These are phyloP conservation scores for Theileria annulata DNA, from an alignment of 169 alveolate genomes.

Conservation along the genomic window DNA sequence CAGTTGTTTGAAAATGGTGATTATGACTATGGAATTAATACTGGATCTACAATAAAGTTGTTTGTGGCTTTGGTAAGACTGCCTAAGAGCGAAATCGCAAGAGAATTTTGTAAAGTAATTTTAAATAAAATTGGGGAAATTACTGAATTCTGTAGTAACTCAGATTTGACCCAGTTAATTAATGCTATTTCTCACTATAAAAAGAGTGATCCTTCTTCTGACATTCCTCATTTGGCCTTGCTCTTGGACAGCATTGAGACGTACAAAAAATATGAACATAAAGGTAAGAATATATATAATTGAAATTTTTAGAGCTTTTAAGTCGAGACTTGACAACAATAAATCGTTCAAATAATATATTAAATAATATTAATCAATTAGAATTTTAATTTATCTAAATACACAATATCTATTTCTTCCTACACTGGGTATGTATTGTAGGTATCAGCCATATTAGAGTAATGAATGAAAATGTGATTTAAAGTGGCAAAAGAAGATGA, in stretches of 20 bases:
- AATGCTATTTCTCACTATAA: constrained; percentile 6
- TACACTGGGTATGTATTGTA: no score
- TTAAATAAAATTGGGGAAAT: background rate
- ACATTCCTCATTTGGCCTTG: background rate
- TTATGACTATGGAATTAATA: background rate
- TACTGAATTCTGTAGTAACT: constrained; percentile 1
- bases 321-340: background rate
- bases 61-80: constrained; percentile 30
- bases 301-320: background rate
- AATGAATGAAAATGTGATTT: no score
- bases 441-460: no score
- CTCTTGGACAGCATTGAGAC: background rate
- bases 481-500: no score
- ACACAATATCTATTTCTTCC: no score
- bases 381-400: no score
- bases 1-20: background rate
- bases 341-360: background rate
- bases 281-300: background rate
- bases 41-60: constrained; percentile 30
- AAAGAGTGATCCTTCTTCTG: background rate
- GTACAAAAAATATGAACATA: background rate
- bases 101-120: background rate
- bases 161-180: background rate
- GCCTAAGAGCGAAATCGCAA: constrained; percentile 1
- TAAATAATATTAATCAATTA: background rate